Base-by-base conservation (phyloP, 177 flowering plant genomes). In the Vitis hybrid region DNA sequence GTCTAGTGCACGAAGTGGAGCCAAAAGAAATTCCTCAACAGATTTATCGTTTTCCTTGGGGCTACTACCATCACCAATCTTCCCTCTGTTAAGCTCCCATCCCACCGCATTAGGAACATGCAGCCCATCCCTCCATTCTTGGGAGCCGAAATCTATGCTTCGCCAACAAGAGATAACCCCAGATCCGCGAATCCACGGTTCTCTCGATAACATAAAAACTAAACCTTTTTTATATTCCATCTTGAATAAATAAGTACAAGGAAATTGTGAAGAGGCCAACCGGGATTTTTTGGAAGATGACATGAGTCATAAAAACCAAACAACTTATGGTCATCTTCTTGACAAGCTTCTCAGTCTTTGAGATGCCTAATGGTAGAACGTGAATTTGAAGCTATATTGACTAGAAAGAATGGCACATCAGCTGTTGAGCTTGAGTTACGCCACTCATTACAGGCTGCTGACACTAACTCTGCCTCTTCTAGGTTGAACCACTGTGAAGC, bases 231-330 rank as follows among this genome's bases (percentile, higher is more conserved):
- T 49, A 89, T 65, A 62, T 80, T 81, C 97, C 99, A 93, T 85
- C 91, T 89, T 52, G 86, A 69, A 70, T 62, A 83, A 66, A 91
- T 85, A 70, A 88, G 82, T n/a, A 90, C 89, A 30, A 95, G 87
- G 70, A 85, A 87, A 85, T 93, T 95, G 72, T 97, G 92, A 63
- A 95, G 98, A 70, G 98, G 98, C 98, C 99, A 95, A 56, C 99
- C 97, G 21, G 99, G 99, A 79, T 89, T 82, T 69, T 79, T 88
- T 64, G 87, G 90, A 76, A 86, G 93, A 84, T 93, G 88, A 70
- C 95, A 93, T 32, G 99, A 94, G 69, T 95, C 99, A 81, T 91
- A 95, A 73, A 95, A 95, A 10, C 97, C 97, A 87, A 90, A 95
- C 1, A 93, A 64, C 99, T 95, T 89, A 49, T 82, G 77, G 70